A percentile compares a stretch with the other conserved stretches of the same genome.
These are phyloP conservation scores for Alnus rubra DNA, from an alignment of 306 rosid species.

Conservation along the genomic window DNA sequence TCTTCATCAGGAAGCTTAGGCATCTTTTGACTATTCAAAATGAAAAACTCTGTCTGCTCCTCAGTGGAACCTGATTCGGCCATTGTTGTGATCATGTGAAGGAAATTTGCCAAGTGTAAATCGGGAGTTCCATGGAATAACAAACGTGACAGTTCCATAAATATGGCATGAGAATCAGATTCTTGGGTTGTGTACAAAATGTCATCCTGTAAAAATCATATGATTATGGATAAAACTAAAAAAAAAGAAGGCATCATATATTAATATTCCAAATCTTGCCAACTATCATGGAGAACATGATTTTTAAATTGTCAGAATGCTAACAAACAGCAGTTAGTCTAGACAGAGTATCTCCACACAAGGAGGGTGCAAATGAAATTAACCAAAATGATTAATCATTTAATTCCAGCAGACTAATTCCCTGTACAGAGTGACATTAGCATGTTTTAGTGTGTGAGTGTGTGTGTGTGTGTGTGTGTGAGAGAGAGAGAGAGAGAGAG, in stretches of 20 bases:
- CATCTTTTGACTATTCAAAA: constrained; percentile 68
- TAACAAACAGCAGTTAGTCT: not conserved
- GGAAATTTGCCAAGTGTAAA: constrained; percentile 80
- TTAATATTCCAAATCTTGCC: not conserved
- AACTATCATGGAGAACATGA: not conserved
- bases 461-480: not conserved
- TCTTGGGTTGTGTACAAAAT: constrained; percentile 58
- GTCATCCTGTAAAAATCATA: constrained; percentile 53
- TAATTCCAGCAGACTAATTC: too few relatives aligned
- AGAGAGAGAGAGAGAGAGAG: not conserved
- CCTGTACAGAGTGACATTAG: too few relatives aligned
- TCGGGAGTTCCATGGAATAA: constrained; percentile 63
- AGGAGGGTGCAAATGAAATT: too few relatives aligned
- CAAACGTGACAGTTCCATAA: constrained; percentile 77
- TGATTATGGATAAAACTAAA: constrained; percentile 7
- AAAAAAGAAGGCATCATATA: constrained; percentile 4
- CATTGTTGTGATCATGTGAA: constrained; percentile 79
- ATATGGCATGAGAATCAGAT: constrained; percentile 71
- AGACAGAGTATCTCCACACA: too few relatives aligned
- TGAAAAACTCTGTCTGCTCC: constrained; percentile 70
- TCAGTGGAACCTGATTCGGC: constrained; percentile 63
- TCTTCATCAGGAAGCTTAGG: constrained; percentile 68
- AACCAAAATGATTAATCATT: too few relatives aligned
- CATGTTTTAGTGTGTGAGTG: not conserved
- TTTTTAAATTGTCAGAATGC: too few relatives aligned